Percentiles rank a stretch among this genome's conserved stretches.
These are phyloP conservation scores for Fusarium coicis DNA, from an alignment of 2,329 filamentous ascomycete genomes.

Conservation along the genomic window DNA sequence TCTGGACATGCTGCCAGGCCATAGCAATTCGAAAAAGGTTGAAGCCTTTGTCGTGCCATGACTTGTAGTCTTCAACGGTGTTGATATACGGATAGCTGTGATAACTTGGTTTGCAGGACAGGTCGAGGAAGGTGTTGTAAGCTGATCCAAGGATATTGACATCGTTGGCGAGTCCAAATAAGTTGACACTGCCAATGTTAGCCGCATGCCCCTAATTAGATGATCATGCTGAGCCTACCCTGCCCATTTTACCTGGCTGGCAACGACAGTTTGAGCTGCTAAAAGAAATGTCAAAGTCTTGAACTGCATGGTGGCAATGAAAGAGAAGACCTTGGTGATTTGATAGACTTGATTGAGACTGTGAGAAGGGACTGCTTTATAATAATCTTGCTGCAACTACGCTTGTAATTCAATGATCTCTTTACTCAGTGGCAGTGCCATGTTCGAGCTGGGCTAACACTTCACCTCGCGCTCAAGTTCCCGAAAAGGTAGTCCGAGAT, in stretches of 20 bases:
- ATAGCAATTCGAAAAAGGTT: not conserved
- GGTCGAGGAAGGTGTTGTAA: not conserved
- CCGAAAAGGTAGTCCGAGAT: not conserved
- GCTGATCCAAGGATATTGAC: conserved; percentile 2
- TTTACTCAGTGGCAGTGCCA: not conserved
- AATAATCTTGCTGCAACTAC: not conserved
- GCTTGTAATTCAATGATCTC: not conserved
- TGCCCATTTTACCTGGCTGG: not conserved
- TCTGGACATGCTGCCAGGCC: conserved; percentile 1
- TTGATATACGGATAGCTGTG: not conserved
- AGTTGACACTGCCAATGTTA: not conserved
- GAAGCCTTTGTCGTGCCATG: not conserved
- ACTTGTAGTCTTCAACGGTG: not conserved
- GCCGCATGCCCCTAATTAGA: too few relatives aligned
- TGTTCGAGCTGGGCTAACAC: not conserved
- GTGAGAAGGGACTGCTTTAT: not conserved
- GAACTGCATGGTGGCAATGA: not conserved
- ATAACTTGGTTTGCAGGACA: not conserved
- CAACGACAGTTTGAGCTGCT: not conserved
- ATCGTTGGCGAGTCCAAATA: conserved; percentile 1
- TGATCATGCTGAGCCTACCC: not conserved
- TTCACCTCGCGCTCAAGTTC: not conserved
- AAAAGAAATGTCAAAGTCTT: not conserved
- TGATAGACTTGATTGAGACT: too few relatives aligned
- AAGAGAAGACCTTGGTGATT: too few relatives aligned